Conservation (phyloP, 2,329 filamentous ascomycete genomes). For the Pseudomassariella vexata region DNA sequence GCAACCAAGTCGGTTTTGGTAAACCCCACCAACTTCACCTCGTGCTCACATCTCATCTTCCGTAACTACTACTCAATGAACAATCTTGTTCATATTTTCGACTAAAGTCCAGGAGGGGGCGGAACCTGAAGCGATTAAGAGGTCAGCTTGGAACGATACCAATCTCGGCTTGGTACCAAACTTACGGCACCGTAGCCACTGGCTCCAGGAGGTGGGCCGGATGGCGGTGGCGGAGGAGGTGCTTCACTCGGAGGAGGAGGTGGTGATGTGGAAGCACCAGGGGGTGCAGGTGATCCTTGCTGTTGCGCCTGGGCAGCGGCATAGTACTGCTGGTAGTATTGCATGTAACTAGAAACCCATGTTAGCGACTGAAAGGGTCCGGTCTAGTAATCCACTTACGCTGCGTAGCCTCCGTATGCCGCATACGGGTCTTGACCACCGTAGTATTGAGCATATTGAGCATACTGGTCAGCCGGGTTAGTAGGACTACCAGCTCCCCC, state of each 20-base stretch:
- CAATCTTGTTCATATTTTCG: background rate
- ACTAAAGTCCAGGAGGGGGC: constrained; percentile 48
- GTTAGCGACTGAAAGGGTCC: constrained; percentile 8
- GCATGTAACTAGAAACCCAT: constrained; percentile 43
- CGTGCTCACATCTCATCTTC: too few species aligned
- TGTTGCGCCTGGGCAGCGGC: constrained; percentile 47
- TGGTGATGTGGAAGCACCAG: constrained; percentile 37
- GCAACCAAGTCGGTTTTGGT: too few species aligned
- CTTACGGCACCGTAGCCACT: constrained; percentile 60
- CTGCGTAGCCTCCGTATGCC: constrained; percentile 82
- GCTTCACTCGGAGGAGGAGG: constrained; percentile 53
- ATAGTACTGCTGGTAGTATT: constrained; percentile 71
- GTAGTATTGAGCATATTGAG: constrained; percentile 79
- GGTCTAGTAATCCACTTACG: constrained; percentile 38
- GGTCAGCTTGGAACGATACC: constrained; percentile 11
- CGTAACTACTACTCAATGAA: too few species aligned
- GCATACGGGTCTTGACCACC: constrained; percentile 75
- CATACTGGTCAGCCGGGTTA: constrained; percentile 54
- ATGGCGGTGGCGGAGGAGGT: constrained; percentile 57
- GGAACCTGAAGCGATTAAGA: constrained; percentile 40
- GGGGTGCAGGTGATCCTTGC: constrained; percentile 35
- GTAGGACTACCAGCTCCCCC: constrained; percentile 36
- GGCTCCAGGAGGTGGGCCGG: constrained; percentile 50
- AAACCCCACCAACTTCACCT: too few species aligned
- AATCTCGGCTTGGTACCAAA: constrained; percentile 10